phyloP scores from a whole-genome alignment of 129 eudicot species.

The Flaveria linearis region DNA sequence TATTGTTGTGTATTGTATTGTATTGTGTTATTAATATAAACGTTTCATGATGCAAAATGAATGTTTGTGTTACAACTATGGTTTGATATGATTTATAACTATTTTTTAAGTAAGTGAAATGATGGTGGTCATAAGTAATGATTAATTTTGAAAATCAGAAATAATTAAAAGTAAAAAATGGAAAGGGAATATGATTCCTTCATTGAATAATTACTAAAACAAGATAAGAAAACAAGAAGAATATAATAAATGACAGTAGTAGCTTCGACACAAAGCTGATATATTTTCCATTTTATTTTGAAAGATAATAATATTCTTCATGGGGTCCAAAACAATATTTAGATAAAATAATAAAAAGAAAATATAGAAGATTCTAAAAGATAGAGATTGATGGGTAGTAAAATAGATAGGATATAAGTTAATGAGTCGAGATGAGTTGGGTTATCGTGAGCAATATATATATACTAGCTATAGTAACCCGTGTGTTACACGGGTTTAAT shows the following conservation, averaged over 20 bases:
- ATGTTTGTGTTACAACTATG: not conserved
- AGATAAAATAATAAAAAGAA: not conserved
- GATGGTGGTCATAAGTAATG: not conserved
- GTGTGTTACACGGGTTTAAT: too few relatives aligned
- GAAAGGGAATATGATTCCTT: constrained; percentile 55
- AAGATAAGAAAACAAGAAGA: constrained; percentile 54
- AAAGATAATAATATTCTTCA: constrained; percentile 20
- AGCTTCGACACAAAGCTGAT: constrained; percentile 52
- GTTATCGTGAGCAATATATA: not conserved
- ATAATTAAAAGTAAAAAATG: not conserved
- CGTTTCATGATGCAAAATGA: not conserved
- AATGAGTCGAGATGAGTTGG: not conserved
- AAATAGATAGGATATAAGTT: not conserved
- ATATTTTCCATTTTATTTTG: constrained; percentile 9
- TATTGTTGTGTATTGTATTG: not conserved
- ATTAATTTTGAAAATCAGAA: not conserved
- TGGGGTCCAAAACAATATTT: constrained; percentile 25
- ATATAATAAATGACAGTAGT: constrained; percentile 43
- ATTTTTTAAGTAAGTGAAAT: not conserved
- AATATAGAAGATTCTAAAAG: not conserved
- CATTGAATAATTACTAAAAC: constrained; percentile 34
- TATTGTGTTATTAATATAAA: not conserved
- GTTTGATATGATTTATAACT: not conserved
- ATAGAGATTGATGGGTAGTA: not conserved
- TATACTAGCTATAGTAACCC: too few relatives aligned